Evolutionary conservation across 331 rosid species (phyloP).

Genomic region (Pyrus hybrid): DNA sequence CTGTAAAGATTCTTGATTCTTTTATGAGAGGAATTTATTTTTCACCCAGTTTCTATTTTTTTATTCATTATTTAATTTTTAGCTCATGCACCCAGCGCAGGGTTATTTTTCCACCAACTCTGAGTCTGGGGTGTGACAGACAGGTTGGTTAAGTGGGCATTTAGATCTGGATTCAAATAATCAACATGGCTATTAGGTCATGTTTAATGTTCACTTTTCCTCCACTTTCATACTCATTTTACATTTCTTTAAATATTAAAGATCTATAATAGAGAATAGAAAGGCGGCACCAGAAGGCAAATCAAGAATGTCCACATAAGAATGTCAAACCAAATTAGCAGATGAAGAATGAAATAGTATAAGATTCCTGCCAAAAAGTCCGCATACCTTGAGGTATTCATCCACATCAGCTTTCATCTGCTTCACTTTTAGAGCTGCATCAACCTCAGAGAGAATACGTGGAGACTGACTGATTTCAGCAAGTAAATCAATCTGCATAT

Average conservation of each 20-base stretch:
- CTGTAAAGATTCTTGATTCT: too few relatives aligned
- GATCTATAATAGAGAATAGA: not conserved
- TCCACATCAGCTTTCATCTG: constrained; percentile 92
- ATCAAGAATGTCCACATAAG: not conserved
- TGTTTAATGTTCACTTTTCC: too few relatives aligned
- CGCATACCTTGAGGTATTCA: constrained; percentile 71
- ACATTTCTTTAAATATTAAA: not conserved
- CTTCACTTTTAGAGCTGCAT: constrained; percentile 69
- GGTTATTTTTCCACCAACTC: too few relatives aligned
- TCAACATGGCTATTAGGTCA: too few relatives aligned
- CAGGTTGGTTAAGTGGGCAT: too few relatives aligned
- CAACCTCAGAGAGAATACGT: constrained; percentile 89
- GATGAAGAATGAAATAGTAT: not conserved
- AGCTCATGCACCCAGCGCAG: too few relatives aligned
- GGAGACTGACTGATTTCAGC: constrained; percentile 85
- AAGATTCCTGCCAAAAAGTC: not conserved
- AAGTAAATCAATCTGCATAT: constrained; percentile 82
- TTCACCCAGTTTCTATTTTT: too few relatives aligned
- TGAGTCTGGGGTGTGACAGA: too few relatives aligned
- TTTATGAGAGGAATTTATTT: too few relatives aligned
- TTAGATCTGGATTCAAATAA: too few relatives aligned
- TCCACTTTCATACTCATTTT: too few relatives aligned
- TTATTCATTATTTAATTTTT: too few relatives aligned
- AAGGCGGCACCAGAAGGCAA: not conserved
- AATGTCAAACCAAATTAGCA: not conserved